Conservation (phyloP, 2,329 filamentous ascomycete genomes). For the Dissoconium aciculare region DNA sequence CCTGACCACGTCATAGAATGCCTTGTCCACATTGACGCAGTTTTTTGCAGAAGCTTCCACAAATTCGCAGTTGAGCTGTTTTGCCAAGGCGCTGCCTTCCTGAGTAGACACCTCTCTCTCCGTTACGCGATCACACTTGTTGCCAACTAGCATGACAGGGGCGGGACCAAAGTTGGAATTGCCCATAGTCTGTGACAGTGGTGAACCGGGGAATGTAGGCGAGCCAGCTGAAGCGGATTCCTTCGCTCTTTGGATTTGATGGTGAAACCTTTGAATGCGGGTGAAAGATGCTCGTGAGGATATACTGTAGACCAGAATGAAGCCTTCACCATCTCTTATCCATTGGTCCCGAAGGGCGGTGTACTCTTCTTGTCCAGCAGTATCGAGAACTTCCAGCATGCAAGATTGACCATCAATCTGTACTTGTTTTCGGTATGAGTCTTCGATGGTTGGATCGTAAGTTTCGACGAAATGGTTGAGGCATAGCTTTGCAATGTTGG, state of each 20-base stretch:
- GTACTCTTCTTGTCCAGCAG: conserved; percentile 96
- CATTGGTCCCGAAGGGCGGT: conserved; percentile 92
- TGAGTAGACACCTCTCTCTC: conserved; percentile 94
- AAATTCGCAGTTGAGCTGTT: conserved; percentile 88
- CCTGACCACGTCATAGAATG: conserved; percentile 92
- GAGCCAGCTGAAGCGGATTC: conserved; percentile 63
- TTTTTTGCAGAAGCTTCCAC: conserved; percentile 96
- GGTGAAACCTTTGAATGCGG: conserved; percentile 87
- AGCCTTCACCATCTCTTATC: conserved; percentile 95
- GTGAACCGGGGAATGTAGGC: conserved; percentile 62
- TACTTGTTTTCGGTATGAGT: conserved; percentile 54
- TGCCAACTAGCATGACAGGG: conserved; percentile 95
- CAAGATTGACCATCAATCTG: conserved; percentile 88
- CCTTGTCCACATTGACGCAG: conserved; percentile 96
- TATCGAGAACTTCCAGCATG: conserved; percentile 96
- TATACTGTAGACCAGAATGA: conserved; percentile 96
- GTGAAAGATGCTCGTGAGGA: conserved; percentile 90
- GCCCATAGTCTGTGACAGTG: conserved; percentile 44
- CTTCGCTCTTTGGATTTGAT: conserved; percentile 94
- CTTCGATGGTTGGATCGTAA: conserved; percentile 54
- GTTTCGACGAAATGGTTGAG: conserved; percentile 98
- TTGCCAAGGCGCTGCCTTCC: conserved; percentile 80
- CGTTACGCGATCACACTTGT: conserved; percentile 93
- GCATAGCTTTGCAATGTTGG: conserved; percentile 51
- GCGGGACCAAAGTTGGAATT: conserved; percentile 49